A percentile compares a stretch with the other conserved stretches of the same genome.
Evolutionary conservation across 192 early-diverging fungal species (phyloP).

Genomic region (Piromyces finnis): DNA sequence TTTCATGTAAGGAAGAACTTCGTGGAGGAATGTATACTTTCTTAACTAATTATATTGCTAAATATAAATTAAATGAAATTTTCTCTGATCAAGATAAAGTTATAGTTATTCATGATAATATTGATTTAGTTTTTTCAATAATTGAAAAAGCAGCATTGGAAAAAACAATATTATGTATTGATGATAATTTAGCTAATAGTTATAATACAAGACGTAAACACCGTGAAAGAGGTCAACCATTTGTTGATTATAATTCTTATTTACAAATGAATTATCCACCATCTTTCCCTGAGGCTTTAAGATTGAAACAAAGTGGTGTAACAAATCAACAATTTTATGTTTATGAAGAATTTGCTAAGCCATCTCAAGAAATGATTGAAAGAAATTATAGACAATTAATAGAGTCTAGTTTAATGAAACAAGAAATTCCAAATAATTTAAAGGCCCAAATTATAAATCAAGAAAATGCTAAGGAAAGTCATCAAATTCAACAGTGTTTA

Average conservation of each 20-base stretch:
- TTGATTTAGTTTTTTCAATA: constrained; percentile 84
- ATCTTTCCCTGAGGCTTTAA: constrained; percentile 71
- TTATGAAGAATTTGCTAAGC: constrained; percentile 21
- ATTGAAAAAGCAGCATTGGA: constrained; percentile 92
- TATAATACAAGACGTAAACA: constrained; percentile 67
- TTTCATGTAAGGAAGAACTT: constrained; percentile 84
- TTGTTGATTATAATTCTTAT: constrained; percentile 69
- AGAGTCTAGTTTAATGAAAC: constrained; percentile 8
- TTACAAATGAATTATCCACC: constrained; percentile 61
- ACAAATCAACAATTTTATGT: constrained; percentile 40
- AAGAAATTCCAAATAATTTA: constrained; percentile 7
- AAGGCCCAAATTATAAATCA: background rate
- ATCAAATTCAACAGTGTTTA: background rate
- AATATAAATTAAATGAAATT: constrained; percentile 19
- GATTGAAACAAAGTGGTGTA: constrained; percentile 67
- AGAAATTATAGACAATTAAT: constrained; percentile 31
- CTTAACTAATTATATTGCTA: background rate
- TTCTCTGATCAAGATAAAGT: constrained; percentile 70
- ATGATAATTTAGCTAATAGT: constrained; percentile 51
- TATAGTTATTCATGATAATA: constrained; percentile 74
- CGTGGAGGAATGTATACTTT: constrained; percentile 11
- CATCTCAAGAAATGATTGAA: constrained; percentile 2
- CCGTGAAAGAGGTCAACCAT: constrained; percentile 78
- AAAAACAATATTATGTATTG: constrained; percentile 87
- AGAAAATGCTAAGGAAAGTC: background rate